Evolutionary conservation across 768 basidiomycete species (phyloP).

Genomic region (Kwoniella bestiolae): DNA sequence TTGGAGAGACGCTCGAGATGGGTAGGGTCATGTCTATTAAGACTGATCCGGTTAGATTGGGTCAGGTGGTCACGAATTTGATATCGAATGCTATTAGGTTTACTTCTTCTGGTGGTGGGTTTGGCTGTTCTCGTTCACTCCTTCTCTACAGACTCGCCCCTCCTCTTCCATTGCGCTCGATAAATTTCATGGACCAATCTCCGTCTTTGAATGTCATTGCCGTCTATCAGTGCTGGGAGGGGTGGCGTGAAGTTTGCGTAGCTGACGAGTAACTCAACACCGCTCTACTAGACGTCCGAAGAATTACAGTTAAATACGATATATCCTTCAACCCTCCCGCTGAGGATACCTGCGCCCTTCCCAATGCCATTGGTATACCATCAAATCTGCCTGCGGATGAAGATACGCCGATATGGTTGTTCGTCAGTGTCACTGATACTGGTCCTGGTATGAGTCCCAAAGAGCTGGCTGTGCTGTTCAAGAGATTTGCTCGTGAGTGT

Average conservation of each 20-base stretch:
- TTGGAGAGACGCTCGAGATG: slow-evolving; percentile 51
- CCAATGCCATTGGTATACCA: slow-evolving; percentile 31
- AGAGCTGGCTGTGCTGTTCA: slow-evolving; percentile 51
- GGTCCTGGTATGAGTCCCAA: slow-evolving; percentile 53
- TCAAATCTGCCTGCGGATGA: slow-evolving; percentile 28
- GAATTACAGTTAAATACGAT: slow-evolving; percentile 52
- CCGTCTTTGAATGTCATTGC: no score
- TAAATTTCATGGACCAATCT: no score
- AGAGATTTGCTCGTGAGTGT: slow-evolving; percentile 43
- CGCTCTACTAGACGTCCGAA: slow-evolving; percentile 15
- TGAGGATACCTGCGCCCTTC: slow-evolving; percentile 48
- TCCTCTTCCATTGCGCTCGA: no score
- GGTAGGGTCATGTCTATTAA: slow-evolving; percentile 32
- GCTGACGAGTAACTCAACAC: not conserved
- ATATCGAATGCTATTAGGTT: slow-evolving; percentile 57
- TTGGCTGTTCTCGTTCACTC: not conserved
- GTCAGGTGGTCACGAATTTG: slow-evolving; percentile 56
- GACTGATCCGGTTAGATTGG: slow-evolving; percentile 50
- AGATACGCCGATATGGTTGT: slow-evolving; percentile 45
- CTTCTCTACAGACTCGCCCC: no score
- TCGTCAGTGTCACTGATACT: slow-evolving; percentile 49
- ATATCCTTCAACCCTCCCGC: slow-evolving; percentile 50
- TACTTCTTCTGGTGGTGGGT: slow-evolving; percentile 41
- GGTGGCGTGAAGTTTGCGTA: no score
- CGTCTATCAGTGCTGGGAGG: no score